Evolutionary conservation across 177 flowering plant genomes (phyloP).

Genomic region (Vitis hybrid): DNA sequence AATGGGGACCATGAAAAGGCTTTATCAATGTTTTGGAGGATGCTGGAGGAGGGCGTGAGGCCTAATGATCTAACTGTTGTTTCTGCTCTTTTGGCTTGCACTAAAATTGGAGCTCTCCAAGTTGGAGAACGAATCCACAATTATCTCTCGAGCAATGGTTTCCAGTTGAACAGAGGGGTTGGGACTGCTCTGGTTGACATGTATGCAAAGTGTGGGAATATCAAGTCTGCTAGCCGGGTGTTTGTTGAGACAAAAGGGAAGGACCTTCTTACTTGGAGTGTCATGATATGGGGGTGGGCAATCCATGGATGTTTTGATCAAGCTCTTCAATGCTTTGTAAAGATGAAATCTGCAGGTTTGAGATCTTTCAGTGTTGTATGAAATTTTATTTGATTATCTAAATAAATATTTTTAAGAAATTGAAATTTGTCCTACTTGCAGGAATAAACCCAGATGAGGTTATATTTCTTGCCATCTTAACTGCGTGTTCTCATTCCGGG

Average conservation of each 20-base stretch:
- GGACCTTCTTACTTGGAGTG: conserved; percentile 52
- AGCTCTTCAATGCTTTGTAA: conserved; percentile 45
- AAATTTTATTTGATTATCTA: not conserved
- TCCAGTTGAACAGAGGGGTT: conserved; percentile 28
- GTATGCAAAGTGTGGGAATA: conserved; percentile 59
- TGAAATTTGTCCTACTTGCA: conserved; percentile 18
- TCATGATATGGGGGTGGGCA: conserved; percentile 58
- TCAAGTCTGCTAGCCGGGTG: conserved; percentile 32
- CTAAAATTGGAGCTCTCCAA: conserved; percentile 43
- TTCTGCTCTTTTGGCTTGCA: conserved; percentile 43
- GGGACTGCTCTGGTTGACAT: conserved; percentile 52
- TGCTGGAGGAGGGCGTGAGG: conserved; percentile 41
- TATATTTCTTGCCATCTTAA: conserved; percentile 45
- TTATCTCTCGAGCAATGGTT: conserved; percentile 25
- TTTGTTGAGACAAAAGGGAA: conserved; percentile 33
- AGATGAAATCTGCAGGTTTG: conserved; percentile 45
- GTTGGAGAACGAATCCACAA: conserved; percentile 33
- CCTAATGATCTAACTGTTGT: conserved; percentile 41
- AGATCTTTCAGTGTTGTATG: not conserved
- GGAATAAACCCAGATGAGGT: conserved; percentile 50
- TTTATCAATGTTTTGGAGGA: conserved; percentile 31
- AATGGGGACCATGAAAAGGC: conserved; percentile 42
- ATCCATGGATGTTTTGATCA: conserved; percentile 42
- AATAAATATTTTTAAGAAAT: not conserved
- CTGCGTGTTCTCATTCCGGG: conserved; percentile 59